Conservation (phyloP, 805 yeast species). For the Candida bentonensis region DNA sequence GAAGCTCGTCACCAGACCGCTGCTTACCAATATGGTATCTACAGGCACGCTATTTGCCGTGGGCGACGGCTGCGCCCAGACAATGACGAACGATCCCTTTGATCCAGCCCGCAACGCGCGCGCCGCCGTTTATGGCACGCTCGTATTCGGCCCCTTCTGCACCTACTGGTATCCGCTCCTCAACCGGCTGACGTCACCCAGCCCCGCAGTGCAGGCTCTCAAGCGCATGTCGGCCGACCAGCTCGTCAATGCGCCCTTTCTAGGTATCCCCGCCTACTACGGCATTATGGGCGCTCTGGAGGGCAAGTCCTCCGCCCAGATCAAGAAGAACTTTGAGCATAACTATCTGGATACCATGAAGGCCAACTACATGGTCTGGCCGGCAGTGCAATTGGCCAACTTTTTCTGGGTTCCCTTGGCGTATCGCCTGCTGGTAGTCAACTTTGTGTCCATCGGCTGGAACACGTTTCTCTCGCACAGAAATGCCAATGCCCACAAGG, state of each 20-base stretch:
- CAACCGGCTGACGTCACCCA: constrained; percentile 24
- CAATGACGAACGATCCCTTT: constrained; percentile 26
- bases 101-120: constrained; percentile 46
- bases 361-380: constrained; percentile 86
- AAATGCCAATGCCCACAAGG: constrained; percentile 22
- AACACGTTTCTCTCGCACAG: constrained; percentile 58
- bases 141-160: constrained; percentile 65
- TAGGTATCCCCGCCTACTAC: constrained; percentile 61
- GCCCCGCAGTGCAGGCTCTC: constrained; percentile 22
- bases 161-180: constrained; percentile 53
- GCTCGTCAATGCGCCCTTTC: constrained; percentile 53
- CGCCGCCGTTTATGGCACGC: constrained; percentile 56
- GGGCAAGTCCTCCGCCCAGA: constrained; percentile 27
- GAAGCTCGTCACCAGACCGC: constrained; percentile 22
- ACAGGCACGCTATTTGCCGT: constrained; percentile 42
- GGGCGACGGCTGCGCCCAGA: constrained; percentile 68
- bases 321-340: constrained; percentile 19
- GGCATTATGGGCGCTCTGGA: constrained; percentile 56
- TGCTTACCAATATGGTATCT: constrained; percentile 32
- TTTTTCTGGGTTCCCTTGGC: constrained; percentile 60
- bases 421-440: constrained; percentile 53
- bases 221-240: constrained; percentile 60
- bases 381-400: constrained; percentile 60
- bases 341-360: constrained; percentile 44
- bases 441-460: constrained; percentile 67